Percentiles rank a stretch among this genome's conserved stretches.
Conservation (phyloP, 495 filamentous ascomycete genomes). For the Podospora didyma region DNA sequence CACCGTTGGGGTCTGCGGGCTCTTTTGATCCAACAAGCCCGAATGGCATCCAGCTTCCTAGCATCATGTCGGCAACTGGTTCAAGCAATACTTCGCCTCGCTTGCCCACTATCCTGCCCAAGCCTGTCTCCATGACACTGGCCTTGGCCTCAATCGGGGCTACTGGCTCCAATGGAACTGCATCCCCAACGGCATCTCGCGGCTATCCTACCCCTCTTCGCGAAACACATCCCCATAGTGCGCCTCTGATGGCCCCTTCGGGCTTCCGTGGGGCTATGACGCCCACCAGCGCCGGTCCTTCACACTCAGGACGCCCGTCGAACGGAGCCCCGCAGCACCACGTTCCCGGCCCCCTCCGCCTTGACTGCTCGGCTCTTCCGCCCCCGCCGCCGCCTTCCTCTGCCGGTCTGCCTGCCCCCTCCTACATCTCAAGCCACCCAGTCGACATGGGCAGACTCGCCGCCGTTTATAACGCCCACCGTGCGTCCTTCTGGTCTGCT, state of each 20-base stretch:
- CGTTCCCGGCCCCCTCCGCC: conserved; percentile 36
- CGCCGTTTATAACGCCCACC: conserved; percentile 64
- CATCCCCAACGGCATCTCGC: conserved; percentile 30
- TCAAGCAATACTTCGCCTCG: conserved; percentile 36
- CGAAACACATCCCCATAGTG: conserved; percentile 31
- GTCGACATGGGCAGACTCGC: conserved; percentile 67
- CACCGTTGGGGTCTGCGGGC: conserved; percentile 33
- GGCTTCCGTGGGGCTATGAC: conserved; percentile 23
- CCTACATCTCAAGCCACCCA: conserved; percentile 26
- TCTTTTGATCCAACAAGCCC: conserved; percentile 37
- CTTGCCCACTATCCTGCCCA: conserved; percentile 57
- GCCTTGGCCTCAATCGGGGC: conserved; percentile 23
- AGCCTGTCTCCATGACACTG: conserved; percentile 49
- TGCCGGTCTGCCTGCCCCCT: conserved; percentile 15
- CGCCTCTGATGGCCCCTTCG: conserved; percentile 22
- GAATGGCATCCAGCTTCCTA: conserved; percentile 40
- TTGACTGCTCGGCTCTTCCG: conserved; percentile 46
- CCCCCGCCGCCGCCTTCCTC: conserved; percentile 33
- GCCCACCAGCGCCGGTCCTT: conserved; percentile 23
- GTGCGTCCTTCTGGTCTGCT: conserved; percentile 66
- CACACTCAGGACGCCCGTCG: conserved; percentile 17
- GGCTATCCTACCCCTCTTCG: conserved; percentile 32
- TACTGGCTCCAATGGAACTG: conserved; percentile 16
- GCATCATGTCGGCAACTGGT: conserved; percentile 34
- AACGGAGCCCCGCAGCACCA: conserved; percentile 17